Base-by-base conservation (phyloP, 2,329 filamentous ascomycete species). In the Tympanopsis confertula region DNA sequence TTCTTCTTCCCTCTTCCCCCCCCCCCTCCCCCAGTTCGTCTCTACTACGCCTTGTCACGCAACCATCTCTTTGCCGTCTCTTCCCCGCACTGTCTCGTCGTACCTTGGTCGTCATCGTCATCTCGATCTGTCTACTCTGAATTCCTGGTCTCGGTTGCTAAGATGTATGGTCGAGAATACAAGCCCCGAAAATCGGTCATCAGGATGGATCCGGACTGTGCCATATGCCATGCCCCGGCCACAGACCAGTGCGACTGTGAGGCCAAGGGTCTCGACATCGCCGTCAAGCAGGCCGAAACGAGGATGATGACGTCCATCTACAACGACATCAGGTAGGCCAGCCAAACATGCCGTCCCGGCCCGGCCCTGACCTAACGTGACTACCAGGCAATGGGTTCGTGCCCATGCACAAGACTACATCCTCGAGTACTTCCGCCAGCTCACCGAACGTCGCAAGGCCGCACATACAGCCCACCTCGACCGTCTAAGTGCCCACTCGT, bases 181-280 rank as follows among this genome's bases (percentile, higher is more conserved):
- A 58, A 61, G 47, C 48, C 52, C 49, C 60, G 62, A 49, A 71
- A 69, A 57, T 54, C 61, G 43, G 49, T 69, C 53, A 66, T 71
- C 55, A 77, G 67, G 56, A 80, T 81, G 74, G 77, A 82, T 50
- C 77, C 77, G 32, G 74, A 81, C 58, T 82, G 78, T 57, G 77
- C 77, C 38, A 76, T 82, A 51, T 82, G 78, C 55, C 65, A 66
- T 50, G 66, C 68, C 44, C 74, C 77, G 43, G 74, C 76, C 35
- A 63, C 62, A 30, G 52, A 68, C 47, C 65, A 62, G 43, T 82
- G 78, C 55, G 74, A 78, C 45, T 82, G 78, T 52, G 78, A 82
- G 61, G 72, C 73, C 37, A 77, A 74, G 48, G 71, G 74, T 19
- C 65, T 82, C 20, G 75, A 81, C 46, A 57, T 69, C 40, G 76